Evolutionary conservation across 78 protist genomes (phyloP), one percentile per base, ranked within the genome.

Genomic region (Guillardia theta): DNA sequence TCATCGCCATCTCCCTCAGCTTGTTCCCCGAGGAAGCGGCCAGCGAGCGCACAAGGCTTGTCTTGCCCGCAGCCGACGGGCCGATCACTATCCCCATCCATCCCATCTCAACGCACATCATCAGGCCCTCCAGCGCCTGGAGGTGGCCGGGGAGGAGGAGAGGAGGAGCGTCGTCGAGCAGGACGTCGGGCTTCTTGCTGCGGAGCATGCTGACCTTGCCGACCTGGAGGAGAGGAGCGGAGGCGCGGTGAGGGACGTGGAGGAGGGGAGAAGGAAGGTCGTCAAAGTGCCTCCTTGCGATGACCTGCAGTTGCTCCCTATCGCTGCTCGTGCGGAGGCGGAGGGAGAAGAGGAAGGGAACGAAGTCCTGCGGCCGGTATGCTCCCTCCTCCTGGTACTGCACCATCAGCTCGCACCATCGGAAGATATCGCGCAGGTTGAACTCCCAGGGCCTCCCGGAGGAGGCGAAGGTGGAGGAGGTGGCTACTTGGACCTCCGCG

Each of bases 361-460:
- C 58, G 48, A 93, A 78, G 45, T 87, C 45, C 64, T 24, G 46
- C 3, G 92, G 92, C 27, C 27, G 39, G 6, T 58, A 58, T 24
- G 4, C 4, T 1, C 70, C 70, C 6, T 58, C 70, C 70, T 24
- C 70, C 70, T 58, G 70, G 78, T 64, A 21, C 9, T 12, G 9
- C 94, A 46, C 53, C 33, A 97, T 88, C 44, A 98, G 48, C 15
- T 98, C 98, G 83, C 98, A 96, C 99, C 99, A 98, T 36, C 99
- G 95, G 93, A 96, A 88, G 30, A 99, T 93, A 76, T 99, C 99
- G 4, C 99, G 97, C 88, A 99, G 95, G 97, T 99, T 99, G 98
- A 99, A 98, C 96, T 99, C 99, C 99, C 99, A 99, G 22, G 99
- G 99, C 9, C 97, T 95, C 54, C 99, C 99, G 22, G 46, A 30